Base-by-base conservation (phyloP, 1,139 yeast species). In the Pichia sp. region DNA sequence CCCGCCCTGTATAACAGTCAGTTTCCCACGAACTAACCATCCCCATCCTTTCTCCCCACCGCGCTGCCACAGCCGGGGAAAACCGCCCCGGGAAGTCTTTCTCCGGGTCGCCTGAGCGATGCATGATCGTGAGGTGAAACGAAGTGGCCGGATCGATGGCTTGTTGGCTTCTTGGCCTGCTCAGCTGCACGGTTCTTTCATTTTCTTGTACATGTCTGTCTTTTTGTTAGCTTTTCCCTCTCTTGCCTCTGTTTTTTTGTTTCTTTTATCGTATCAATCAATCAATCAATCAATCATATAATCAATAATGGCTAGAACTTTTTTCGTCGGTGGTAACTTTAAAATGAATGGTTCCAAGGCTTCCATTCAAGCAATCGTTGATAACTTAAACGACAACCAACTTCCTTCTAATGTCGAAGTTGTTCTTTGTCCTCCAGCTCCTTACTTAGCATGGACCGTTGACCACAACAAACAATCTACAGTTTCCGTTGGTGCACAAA, bases 281-380 rank as follows among this genome's bases (percentile, higher is more conserved):
- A 31, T 14, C 18, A 7, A 14, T 15, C 11, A 23, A 14, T n/a
- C 25, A 33, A 20, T 14, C 22, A 33, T 21, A 1, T 23, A 30
- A 25, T 10, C n/a, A n/a, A 24, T 24, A 30, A 53, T 54, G 61
- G 51, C 60, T 43, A 56, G 98, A 75, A 83, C 80, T 71, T 89
- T 89, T 75, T 88, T 91, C 65, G 89, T 84, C 61, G 98, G 97
- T 59, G 98, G 97, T 63, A 91, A 91, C 88, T 89, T 91, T 78
- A 91, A 91, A 72, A 83, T 93, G 88, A 93, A 91, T 78, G 98
- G 99, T 65, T 73, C 95, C 64, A 81, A 80, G 70, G 78, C 76
- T 60, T 83, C 94, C 61, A 83, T 91, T 66, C 77, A 80, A 67
- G 68, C 77, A 57, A 89, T 91, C 63, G 81, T 89, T 51, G 91